Base-by-base conservation (phyloP, 108 stramenopile genomes). In the Cylindrotheca fusiformis region DNA sequence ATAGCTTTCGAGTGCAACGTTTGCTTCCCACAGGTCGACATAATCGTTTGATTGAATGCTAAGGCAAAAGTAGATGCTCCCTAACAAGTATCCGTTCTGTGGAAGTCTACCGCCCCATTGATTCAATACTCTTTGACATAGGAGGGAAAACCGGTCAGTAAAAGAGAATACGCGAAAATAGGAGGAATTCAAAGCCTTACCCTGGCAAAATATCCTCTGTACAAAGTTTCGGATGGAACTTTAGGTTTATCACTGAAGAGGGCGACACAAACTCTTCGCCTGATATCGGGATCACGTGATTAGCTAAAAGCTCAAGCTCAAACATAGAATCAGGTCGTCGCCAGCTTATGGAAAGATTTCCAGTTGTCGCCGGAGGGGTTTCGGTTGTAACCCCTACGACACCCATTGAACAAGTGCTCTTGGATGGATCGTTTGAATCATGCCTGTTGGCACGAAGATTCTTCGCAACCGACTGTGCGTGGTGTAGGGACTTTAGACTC, bases 291-390 rank as follows among this genome's bases (percentile, higher is more conserved):
- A 75, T 46, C 22, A 12, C 21, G 44, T 63, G 55, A 50, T 69
- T 75, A 14, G 60, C 69, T n/a, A 71, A 48, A 22, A 79, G 66
- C 33, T 81, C 80, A 24, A 83, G 63, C 47, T 85, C 84, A 76
- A 85, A 85, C 12, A 85, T 74, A n/a, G 78, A 81, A 74, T 85
- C 84, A 5, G 84, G 78, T 23, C 78, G 74, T 32, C 80, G 77
- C 84, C 79, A 81, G 24, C 72, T 65, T 3, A 75, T 48, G 30
- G 61, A 55, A 14, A 71, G 53, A 17, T 55, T 63, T 1, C 49
- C 59, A 31, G 12, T 48, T 2, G 6, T 8, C 32, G 49, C 32
- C 21, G 61, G 21, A 22, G 32, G 12, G 24, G 58, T 30, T 6
- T 49, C 44, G 30, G 36, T 29, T 24, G 21, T 28, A n/a, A 78